Percentiles rank a stretch among this genome's conserved stretches.
Evolutionary conservation across 179 eudicot genomes (phyloP).

Genomic region (Nepenthes alata): DNA sequence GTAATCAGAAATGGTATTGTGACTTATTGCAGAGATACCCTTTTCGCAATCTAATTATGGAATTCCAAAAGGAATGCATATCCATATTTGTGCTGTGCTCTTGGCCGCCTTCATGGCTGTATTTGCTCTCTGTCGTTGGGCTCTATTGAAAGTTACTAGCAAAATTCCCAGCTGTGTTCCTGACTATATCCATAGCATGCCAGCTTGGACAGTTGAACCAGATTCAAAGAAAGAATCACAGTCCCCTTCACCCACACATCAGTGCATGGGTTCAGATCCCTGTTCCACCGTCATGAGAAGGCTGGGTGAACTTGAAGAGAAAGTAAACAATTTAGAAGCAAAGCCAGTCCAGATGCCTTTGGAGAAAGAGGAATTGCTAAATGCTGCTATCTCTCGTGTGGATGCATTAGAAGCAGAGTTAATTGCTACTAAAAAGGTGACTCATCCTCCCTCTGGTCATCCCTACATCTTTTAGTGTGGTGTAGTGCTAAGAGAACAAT

Average conservation of each 20-base stretch:
- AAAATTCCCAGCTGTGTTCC: conserved; percentile 30
- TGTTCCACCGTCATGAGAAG: conserved; percentile 50
- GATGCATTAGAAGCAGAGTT: conserved; percentile 93
- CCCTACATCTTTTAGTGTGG: too few relatives aligned
- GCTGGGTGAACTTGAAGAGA: conserved; percentile 75
- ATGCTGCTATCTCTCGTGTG: conserved; percentile 76
- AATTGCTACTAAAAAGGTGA: conserved; percentile 84
- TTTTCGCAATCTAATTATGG: conserved; percentile 20
- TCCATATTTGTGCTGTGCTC: conserved; percentile 30
- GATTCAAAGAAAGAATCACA: conserved; percentile 41
- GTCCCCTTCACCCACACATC: conserved; percentile 42
- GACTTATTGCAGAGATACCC: conserved; percentile 22
- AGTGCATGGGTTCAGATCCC: conserved; percentile 38
- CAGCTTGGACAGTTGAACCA: conserved; percentile 26
- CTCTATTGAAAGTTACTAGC: conserved; percentile 23
- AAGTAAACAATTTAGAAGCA: conserved; percentile 44
- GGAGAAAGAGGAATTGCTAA: conserved; percentile 82
- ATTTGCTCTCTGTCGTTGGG: conserved; percentile 26
- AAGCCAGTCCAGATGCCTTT: conserved; percentile 74
- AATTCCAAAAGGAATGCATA: conserved; percentile 23
- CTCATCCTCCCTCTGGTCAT: background rate
- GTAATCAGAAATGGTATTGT: conserved; percentile 1
- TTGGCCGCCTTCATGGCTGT: conserved; percentile 53
- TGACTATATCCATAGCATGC: conserved; percentile 17
- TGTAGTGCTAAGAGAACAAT: too few relatives aligned